phyloP scores from a whole-genome alignment of 2,329 filamentous ascomycete species.

The Xylaria sp. region DNA sequence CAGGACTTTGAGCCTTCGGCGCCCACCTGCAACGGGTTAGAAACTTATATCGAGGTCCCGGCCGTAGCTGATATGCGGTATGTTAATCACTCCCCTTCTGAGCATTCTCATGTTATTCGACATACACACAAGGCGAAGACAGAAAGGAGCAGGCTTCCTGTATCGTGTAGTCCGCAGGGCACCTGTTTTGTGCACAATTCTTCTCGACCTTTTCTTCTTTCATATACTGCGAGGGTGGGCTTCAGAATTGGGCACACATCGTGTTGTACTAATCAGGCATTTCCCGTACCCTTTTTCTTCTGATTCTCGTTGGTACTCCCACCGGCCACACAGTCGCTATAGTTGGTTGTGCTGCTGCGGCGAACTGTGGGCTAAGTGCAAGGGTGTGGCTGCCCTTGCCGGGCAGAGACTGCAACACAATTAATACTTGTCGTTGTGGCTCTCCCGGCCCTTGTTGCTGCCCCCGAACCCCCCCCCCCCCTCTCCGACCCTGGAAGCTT shows the following conservation, averaged over 20 bases:
- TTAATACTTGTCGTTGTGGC: constrained; percentile 42
- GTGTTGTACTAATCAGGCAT: constrained; percentile 34
- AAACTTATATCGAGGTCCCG: constrained; percentile 57
- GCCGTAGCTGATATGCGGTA: constrained; percentile 61
- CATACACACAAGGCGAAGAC: background rate
- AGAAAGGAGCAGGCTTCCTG: background rate
- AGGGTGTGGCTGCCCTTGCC: constrained; percentile 45
- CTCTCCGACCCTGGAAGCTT: constrained; percentile 20
- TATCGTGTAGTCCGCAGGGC: constrained; percentile 2
- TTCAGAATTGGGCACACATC: constrained; percentile 30
- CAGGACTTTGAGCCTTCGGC: constrained; percentile 63
- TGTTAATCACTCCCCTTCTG: constrained; percentile 39
- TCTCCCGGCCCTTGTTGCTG: constrained; percentile 43
- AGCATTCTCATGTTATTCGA: background rate
- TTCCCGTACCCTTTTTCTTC: constrained; percentile 27
- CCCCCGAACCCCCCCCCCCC: too few species aligned
- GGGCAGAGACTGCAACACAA: constrained; percentile 44
- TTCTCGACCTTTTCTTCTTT: constrained; percentile 5
- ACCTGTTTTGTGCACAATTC: background rate
- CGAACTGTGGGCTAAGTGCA: constrained; percentile 39
- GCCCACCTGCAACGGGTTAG: constrained; percentile 54
- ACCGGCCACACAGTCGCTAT: constrained; percentile 27
- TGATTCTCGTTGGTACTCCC: constrained; percentile 35
- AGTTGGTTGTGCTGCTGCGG: constrained; percentile 33
- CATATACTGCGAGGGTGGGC: constrained; percentile 20